Evolutionary conservation across 2,329 filamentous ascomycete species (phyloP), one percentile per base, ranked within the genome.

Genomic region (Claviceps africana): DNA sequence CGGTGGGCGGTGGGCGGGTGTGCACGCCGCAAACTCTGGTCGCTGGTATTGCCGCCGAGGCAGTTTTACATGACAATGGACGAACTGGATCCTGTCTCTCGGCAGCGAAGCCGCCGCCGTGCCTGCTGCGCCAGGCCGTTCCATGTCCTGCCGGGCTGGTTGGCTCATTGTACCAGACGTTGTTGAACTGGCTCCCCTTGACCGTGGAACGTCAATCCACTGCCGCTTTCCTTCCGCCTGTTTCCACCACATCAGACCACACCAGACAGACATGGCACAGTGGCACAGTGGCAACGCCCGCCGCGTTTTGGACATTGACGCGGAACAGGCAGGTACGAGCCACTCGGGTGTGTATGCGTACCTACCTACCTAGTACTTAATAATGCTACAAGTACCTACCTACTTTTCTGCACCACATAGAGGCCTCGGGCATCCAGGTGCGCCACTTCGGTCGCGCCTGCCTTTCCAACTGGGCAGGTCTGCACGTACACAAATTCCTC

Each of bases 31-130:
- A n/a, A n/a, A n/a, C n/a, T n/a, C n/a, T 25, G 25, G 25, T 25
- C 25, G 5, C 25, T 25, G 35, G 21, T 25, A 43, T 33, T 22
- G 22, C 47, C 31, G 33, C 30, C 35, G 47, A 49, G 25, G 6
- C 47, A 28, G 47, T 19, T 30, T 22, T 17, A 33, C 28, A 33
- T 13, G 44, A 21, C 45, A 47, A 35, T 35, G 31, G 45, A 47
- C 31, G 45, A 47, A 47, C 45, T 17, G 31, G 31, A 40, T 39
- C 21, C 47, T 40, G 47, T 48, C n/a, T 50, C 37, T 50, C 48
- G 48, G 48, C 48, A 50, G 25, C 39, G 11, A 40, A 35, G 25
- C 40, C 47, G 47, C 47, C 48, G 40, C 28, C 31, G 19, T 31
- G 25, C 43, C 15, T 43, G 15, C 19, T 28, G 22, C 33, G n/a